phyloP scores from a whole-genome alignment of 148 eudicot genomes.

The Silene latifolia region DNA sequence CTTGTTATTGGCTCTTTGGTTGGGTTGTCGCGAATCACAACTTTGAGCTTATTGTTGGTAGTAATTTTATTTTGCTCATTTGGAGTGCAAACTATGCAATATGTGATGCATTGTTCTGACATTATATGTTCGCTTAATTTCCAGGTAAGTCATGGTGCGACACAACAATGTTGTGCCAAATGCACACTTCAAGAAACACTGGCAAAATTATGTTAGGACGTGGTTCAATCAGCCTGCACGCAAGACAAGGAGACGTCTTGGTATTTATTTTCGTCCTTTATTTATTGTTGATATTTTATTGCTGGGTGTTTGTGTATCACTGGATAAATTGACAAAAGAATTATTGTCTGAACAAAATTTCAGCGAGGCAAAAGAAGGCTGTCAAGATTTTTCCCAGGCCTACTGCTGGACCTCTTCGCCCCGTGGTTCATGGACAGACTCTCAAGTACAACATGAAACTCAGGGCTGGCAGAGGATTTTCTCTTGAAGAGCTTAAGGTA shows the following conservation, averaged over 20 bases:
- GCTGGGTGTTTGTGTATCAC: neutral
- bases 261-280: slow-evolving; percentile 18
- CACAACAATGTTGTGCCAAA: slow-evolving; percentile 70
- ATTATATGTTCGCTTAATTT: neutral
- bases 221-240: slow-evolving; percentile 84
- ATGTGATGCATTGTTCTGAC: neutral
- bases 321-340: neutral
- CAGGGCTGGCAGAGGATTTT: slow-evolving; percentile 61
- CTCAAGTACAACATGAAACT: slow-evolving; percentile 34
- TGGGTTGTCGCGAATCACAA: too few species aligned
- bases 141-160: slow-evolving; percentile 58
- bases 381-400: slow-evolving; percentile 79
- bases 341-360: neutral
- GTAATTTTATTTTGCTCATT: neutral
- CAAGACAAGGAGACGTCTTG: slow-evolving; percentile 59
- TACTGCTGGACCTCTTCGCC: slow-evolving; percentile 68
- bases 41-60: neutral
- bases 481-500: slow-evolving; percentile 70
- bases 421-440: slow-evolving; percentile 49
- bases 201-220: slow-evolving; percentile 70
- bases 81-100: neutral
- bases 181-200: slow-evolving; percentile 68
- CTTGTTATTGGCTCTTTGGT: too few species aligned
- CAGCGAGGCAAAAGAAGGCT: slow-evolving; percentile 73
- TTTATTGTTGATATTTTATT: neutral